Percentiles rank a stretch among this genome's conserved stretches.
Evolutionary conservation across 805 yeast genomes (phyloP).

Genomic region (Kodamaea fukazawae): DNA sequence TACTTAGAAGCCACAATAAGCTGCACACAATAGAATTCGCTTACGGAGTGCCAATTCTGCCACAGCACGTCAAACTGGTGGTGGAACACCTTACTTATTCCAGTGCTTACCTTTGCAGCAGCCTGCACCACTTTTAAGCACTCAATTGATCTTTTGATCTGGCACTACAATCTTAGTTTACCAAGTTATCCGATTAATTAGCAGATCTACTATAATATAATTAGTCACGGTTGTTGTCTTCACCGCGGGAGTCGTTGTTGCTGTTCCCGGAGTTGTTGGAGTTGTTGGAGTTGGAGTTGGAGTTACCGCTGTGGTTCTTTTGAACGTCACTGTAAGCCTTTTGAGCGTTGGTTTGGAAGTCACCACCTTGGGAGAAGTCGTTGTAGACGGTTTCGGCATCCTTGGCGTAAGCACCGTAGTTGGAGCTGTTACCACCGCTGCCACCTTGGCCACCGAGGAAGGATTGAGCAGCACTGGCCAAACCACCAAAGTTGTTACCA

Average conservation of each 20-base stretch:
- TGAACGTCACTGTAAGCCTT: slow-evolving; percentile 31
- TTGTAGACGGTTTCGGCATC: slow-evolving; percentile 38
- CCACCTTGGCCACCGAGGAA: slow-evolving; percentile 26
- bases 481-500: slow-evolving; percentile 28
- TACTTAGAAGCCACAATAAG: too few relatives aligned
- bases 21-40: too few relatives aligned
- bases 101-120: too few relatives aligned
- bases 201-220: too few relatives aligned
- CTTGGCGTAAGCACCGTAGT: slow-evolving; percentile 22
- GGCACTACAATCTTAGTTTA: too few relatives aligned
- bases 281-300: slow-evolving; percentile 4
- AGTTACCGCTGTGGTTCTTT: slow-evolving; percentile 19
- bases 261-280: neutral
- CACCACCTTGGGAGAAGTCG: slow-evolving; percentile 29
- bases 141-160: too few relatives aligned
- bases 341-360: slow-evolving; percentile 34
- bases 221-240: neutral
- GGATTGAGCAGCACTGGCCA: slow-evolving; percentile 8
- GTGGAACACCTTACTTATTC: too few relatives aligned
- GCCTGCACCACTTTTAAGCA: too few relatives aligned
- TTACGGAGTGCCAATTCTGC: too few relatives aligned
- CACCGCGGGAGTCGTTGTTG: slow-evolving; percentile 5
- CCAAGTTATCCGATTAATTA: too few relatives aligned
- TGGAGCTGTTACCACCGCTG: slow-evolving; percentile 11
- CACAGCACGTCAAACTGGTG: too few relatives aligned